Conservation (phyloP, 2,329 filamentous ascomycete species). For the Colletotrichum sp. region DNA sequence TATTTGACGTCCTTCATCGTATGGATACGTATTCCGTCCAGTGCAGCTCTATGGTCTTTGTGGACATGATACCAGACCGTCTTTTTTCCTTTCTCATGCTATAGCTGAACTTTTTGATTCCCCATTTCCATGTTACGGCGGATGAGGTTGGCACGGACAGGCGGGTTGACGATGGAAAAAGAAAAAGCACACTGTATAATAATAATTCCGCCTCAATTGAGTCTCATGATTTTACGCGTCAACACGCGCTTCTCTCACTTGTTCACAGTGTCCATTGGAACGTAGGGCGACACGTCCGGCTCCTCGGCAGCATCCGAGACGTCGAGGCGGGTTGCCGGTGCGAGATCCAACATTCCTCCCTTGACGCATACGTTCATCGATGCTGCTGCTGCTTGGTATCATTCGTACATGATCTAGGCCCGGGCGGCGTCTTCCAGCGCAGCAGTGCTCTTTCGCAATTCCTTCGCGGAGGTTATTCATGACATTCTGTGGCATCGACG, state of each 20-base stretch:
- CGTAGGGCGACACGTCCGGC: not conserved
- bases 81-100: not conserved
- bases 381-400: not conserved
- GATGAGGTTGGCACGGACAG: not conserved
- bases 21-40: not conserved
- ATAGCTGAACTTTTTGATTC: constrained; percentile 28
- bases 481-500: not conserved
- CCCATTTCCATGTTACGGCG: constrained; percentile 25
- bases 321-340: not conserved
- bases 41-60: not conserved
- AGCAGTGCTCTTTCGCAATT: not conserved
- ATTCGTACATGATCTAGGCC: not conserved
- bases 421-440: not conserved
- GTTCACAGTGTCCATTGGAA: not conserved
- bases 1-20: not conserved
- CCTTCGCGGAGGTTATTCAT: not conserved
- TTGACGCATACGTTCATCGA: not conserved
- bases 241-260: not conserved
- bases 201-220: constrained; percentile 8
- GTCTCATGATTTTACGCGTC: not conserved
- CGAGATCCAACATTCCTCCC: not conserved
- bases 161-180: not conserved
- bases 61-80: constrained; percentile 5
- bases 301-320: not conserved
- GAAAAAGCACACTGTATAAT: constrained; percentile 16